phyloP scores from a whole-genome alignment of 176 grass and related monocot species.

The Raddia guianensis region DNA sequence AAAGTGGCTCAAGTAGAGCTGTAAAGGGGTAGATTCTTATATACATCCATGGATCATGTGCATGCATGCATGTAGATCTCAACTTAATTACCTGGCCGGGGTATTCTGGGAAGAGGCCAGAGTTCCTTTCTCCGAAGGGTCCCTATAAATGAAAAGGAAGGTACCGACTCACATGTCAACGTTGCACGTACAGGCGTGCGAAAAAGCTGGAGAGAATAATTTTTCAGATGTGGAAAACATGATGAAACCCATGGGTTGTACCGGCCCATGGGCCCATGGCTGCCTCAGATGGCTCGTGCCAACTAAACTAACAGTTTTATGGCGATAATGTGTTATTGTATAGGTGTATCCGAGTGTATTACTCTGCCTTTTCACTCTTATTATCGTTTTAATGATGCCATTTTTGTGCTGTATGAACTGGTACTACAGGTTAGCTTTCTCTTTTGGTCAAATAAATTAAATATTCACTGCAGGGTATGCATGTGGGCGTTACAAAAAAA shows the following conservation, averaged over 20 bases:
- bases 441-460: not conserved
- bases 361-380: too few species aligned
- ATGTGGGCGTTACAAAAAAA: not conserved
- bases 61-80: not conserved
- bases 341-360: not conserved
- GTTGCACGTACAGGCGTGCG: slow-evolving; percentile 70
- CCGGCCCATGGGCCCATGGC: slow-evolving; percentile 22
- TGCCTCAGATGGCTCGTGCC: slow-evolving; percentile 27
- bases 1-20: slow-evolving; percentile 24
- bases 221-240: slow-evolving; percentile 48
- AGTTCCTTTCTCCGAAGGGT: slow-evolving; percentile 69
- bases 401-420: not conserved
- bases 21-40: slow-evolving; percentile 44
- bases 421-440: not conserved
- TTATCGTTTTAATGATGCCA: not conserved
- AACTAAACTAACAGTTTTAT: not conserved
- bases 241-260: slow-evolving; percentile 53
- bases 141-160: slow-evolving; percentile 57
- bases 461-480: not conserved
- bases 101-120: slow-evolving; percentile 80
- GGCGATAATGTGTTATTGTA: not conserved
- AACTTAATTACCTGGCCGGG: slow-evolving; percentile 72
- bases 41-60: slow-evolving; percentile 9
- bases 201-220: slow-evolving; percentile 44
- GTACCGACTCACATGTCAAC: slow-evolving; percentile 55